These are phyloP conservation scores for Teunomyces pallodes DNA, from an alignment of 805 yeast genomes.

Conservation along the genomic window DNA sequence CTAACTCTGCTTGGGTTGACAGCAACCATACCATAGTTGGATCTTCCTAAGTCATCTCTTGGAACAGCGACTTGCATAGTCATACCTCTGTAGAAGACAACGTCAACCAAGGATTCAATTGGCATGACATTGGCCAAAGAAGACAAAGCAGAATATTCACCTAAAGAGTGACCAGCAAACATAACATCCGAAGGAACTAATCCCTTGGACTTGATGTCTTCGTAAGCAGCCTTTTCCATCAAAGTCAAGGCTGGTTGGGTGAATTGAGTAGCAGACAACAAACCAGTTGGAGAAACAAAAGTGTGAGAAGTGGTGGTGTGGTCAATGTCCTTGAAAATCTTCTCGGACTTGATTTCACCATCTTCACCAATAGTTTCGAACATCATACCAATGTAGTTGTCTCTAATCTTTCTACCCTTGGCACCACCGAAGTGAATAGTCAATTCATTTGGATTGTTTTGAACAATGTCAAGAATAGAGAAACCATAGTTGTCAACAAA, in stretches of 20 bases:
- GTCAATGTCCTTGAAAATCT: slow-evolving; percentile 90
- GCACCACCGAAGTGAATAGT: slow-evolving; percentile 98
- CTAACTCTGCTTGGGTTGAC: slow-evolving; percentile 94
- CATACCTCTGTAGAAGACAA: slow-evolving; percentile 99
- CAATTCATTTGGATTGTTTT: slow-evolving; percentile 90
- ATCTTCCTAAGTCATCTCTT: slow-evolving; percentile 91
- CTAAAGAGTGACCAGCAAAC: slow-evolving; percentile 99
- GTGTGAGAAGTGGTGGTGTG: slow-evolving; percentile 80
- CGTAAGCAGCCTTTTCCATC: slow-evolving; percentile 99
- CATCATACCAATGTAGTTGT: slow-evolving; percentile 94
- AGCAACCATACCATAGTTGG: slow-evolving; percentile 99
- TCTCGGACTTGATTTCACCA: slow-evolving; percentile 84
- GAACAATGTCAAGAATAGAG: slow-evolving; percentile 93
- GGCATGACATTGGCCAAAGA: slow-evolving; percentile 99
- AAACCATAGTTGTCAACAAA: slow-evolving; percentile 93
- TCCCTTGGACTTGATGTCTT: slow-evolving; percentile 95
- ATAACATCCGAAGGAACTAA: slow-evolving; percentile 88
- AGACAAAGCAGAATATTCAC: slow-evolving; percentile 97
- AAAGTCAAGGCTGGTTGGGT: slow-evolving; percentile 98
- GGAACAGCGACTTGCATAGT: slow-evolving; percentile 99
- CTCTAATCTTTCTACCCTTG: slow-evolving; percentile 91
- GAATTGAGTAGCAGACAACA: slow-evolving; percentile 96
- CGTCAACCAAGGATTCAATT: slow-evolving; percentile 93
- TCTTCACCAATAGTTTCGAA: slow-evolving; percentile 89
- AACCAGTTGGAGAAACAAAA: slow-evolving; percentile 89